Evolutionary conservation across 495 filamentous ascomycete species (phyloP).

Genomic region (Xylaria nigripes): DNA sequence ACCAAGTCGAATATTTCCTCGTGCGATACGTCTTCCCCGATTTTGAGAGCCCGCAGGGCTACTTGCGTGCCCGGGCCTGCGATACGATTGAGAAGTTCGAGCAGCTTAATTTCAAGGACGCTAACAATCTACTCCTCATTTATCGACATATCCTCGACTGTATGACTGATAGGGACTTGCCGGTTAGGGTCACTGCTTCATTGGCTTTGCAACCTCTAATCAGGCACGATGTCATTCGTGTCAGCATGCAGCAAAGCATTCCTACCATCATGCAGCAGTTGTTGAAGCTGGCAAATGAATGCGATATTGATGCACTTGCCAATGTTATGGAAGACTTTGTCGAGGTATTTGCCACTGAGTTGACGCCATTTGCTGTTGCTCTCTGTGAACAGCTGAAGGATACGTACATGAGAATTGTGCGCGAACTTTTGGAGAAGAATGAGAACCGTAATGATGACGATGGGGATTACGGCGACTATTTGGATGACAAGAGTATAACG

Average conservation of each 20-base stretch:
- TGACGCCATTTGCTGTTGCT: slow-evolving; percentile 97
- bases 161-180: slow-evolving; percentile 85
- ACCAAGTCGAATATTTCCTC: slow-evolving; percentile 98
- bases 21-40: slow-evolving; percentile 97
- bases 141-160: slow-evolving; percentile 96
- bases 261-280: slow-evolving; percentile 99
- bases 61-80: slow-evolving; percentile 88
- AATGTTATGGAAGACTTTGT: slow-evolving; percentile 99
- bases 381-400: slow-evolving; percentile 93
- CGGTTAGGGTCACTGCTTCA: slow-evolving; percentile 89
- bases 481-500: slow-evolving; percentile 98
- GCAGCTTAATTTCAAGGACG: slow-evolving; percentile 89
- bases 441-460: slow-evolving; percentile 64
- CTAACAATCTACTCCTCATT: slow-evolving; percentile 85
- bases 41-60: slow-evolving; percentile 87
- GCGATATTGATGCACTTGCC: slow-evolving; percentile 87
- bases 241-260: slow-evolving; percentile 93
- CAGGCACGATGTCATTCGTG: slow-evolving; percentile 85
- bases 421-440: slow-evolving; percentile 82
- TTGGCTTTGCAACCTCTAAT: slow-evolving; percentile 93
- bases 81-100: slow-evolving; percentile 97
- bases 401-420: slow-evolving; percentile 89
- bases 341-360: slow-evolving; percentile 89
- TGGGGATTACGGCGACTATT: slow-evolving; percentile 73
- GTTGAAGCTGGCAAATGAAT: slow-evolving; percentile 90